Base-by-base conservation (phyloP, 139 green algal genomes). In the Haematococcus lacustris region DNA sequence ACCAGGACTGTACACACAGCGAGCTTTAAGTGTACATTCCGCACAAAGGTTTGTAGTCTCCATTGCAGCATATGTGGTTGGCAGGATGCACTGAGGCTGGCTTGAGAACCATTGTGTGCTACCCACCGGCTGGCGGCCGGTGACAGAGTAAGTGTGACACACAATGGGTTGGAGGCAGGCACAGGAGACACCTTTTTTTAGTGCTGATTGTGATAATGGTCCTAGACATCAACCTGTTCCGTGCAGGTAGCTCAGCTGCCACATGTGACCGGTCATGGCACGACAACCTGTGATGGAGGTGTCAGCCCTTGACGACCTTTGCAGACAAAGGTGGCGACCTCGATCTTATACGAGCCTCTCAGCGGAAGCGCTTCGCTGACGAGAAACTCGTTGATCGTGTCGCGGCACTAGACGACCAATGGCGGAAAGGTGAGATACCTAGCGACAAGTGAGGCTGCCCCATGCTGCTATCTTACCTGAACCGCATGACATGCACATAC, bases 301-400 rank as follows among this genome's bases (percentile, higher is more conserved):
- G 38, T 51, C 3, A 23, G 28, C 51, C 35, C 62, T 9, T 67
- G 65, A 35, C 3, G 21, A 38, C 32, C 6, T 47, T 28, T 68
- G 35, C 83, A 93, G 94, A 95, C 25, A 96, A 91, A 70, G 94
- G 94, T 34, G 93, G 92, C 39, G 76, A 98, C 63, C 92, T 90
- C 1, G 94, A 97, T 2, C 4, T 94, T 1, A 79, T 98, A 21
- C 74, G 90, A 9, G 91, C 96, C 74, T 96, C 88, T 4, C 92
- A 98, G 75, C 75, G 83, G 21, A 76, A 88, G 38, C 78, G 94
- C 7, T 97, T 87, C 74, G 86, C 85, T 21, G 82, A 92, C 78
- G 86, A 92, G 2, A 72, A 64, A 2, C 62, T 89, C 13, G 94
- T 98, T 6, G 93, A 98, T 74, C 82, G 86, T 23, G 88, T 98